Evolutionary conservation across 805 yeast species (phyloP), one percentile per base, ranked within the genome.

Genomic region (Yarrowia keelungensis): DNA sequence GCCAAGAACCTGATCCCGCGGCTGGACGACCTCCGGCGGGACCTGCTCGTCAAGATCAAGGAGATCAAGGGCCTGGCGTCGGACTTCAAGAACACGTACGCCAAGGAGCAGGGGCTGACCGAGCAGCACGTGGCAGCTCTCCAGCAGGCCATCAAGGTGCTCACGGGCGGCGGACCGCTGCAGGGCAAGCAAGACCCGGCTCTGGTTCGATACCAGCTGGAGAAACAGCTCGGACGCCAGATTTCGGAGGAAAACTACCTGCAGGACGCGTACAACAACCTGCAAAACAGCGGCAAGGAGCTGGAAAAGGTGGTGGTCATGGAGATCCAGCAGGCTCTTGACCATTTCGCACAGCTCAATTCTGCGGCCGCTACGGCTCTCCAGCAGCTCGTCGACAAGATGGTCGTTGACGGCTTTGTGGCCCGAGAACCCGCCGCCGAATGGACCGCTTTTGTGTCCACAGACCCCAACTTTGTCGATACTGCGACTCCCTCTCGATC

Each of bases 251-350:
- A 94, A 77, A 89, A 89, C 78, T 89, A 88, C 74, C 81, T 94
- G 58, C 91, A 92, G 75, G 97, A 93, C 76, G 97, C 98, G 0
- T 94, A 85, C 76, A 82, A 87, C 72, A 93, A 94, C 78, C 83
- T 93, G 72, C 97, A 94, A 80, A 86, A 86, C 45, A 89, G 97
- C 0, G 97, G 97, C 62, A 87, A 88, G 69, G 95, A 92, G 76
- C 83, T 95, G 71, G 99, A 90, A 76, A 87, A 90, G 74, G 94
- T 92, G 70, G 95, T 95, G 26, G 91, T 89, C 43, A 82, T 87
- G 76, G 97, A 93, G 77, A 82, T 95, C 69, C 98, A 95, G 81
- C 88, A 87, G 73, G 91, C 95, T 19, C 78, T 93, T 72, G 85
- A 89, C 5, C 85, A 84, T 64, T 91, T 88, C 78, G 89, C 94